Base-by-base conservation (phyloP, 2,329 filamentous ascomycete species). In the Colletotrichum ledebouriae region DNA sequence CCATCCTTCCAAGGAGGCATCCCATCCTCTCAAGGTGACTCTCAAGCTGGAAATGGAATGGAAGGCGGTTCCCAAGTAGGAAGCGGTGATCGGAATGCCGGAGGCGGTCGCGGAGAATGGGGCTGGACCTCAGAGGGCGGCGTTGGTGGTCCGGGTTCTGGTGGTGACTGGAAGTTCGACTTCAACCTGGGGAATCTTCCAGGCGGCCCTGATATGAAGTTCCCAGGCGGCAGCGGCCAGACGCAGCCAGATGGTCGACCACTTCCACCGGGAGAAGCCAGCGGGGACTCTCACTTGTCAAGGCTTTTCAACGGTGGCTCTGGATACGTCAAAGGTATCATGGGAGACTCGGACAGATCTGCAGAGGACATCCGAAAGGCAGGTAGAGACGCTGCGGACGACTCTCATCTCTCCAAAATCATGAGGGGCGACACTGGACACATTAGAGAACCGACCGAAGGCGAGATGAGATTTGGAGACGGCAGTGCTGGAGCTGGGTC, bases 151-250 rank as follows among this genome's bases (percentile, higher is more conserved):
- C n/a, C 34, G 7, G 25, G 22, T 52, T n/a, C 47, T 29, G 25
- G 47, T 29, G 46, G 49, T 34, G 12, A 52, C 12, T 52, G 49
- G 49, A 29, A 52, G 49, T n/a, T 52, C 20, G 49, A 34, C 1
- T 22, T 13, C 29, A 33, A 34, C 15, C 15, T 52, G 11, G 49
- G 49, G 0, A 0, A 25, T 52, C 12, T 52, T 41, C 52, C 34
- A 55, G 42, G 20, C 10, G 42, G 42, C 42, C 15, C 42, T 12
- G 42, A 2, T 10, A 4, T 12, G 12, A 46, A n/a, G 15, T 46
- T 46, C 42, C 42, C 15, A n/a, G 42, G 13, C 15, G 42, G 42
- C 42, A n/a, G 42, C 9, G 42, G 17, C 6, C 12, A 46, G 42
- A 12, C 15, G 42, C 42, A 46, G 7, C 42, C 42, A n/a, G 42